Base-by-base conservation (phyloP, 2,329 filamentous ascomycete species). In the Neofusicoccum parvum region DNA sequence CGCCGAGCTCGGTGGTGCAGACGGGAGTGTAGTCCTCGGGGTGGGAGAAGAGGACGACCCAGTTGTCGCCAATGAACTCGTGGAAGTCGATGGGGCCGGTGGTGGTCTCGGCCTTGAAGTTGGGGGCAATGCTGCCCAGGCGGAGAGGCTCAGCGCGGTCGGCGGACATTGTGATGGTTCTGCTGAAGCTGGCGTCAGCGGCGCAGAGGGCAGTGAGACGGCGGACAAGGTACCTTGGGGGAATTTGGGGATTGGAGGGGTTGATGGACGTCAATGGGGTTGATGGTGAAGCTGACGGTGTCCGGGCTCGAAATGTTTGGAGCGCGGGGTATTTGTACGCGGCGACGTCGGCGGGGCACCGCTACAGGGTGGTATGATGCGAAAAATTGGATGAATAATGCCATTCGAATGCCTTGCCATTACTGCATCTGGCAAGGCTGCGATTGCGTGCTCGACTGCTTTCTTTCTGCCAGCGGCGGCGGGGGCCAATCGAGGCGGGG, bases 1-100 rank as follows among this genome's bases (percentile, higher is more conserved):
- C 93, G 69, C 93, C 94, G 68, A 97, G 90, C 83, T 97, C 94
- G 64, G 93, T 97, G 69, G 94, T 97, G 86, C 94, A 97, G 67
- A 97, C 94, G 64, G 94, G 94, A 1, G 94, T 97, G 85, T 92
- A 97, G 81, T 97, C 94, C 67, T 81, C 90, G 3, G 92, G 92
- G 82, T 94, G 92, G 37, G 90, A 92, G 85, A 95, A 94, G 72
- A 95, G 84, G 70, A 95, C 87, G 66, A 90, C 88, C 92, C 92
- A 94, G 74, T 86, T 89, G 83, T 90, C 84, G 74, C 88, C 89
- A 70, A 94, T 86, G 82, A 90, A 94, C 79, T 92, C 85, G 80
- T 94, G 90, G 83, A 94, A 93, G 81, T 92, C 88, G 74, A 94
- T 92, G 69, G 88, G 86, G 73, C 91, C 90, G 72, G 86, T 82